Conservation (phyloP, 352 stramenopile species). For the Globisporangium parvum region DNA sequence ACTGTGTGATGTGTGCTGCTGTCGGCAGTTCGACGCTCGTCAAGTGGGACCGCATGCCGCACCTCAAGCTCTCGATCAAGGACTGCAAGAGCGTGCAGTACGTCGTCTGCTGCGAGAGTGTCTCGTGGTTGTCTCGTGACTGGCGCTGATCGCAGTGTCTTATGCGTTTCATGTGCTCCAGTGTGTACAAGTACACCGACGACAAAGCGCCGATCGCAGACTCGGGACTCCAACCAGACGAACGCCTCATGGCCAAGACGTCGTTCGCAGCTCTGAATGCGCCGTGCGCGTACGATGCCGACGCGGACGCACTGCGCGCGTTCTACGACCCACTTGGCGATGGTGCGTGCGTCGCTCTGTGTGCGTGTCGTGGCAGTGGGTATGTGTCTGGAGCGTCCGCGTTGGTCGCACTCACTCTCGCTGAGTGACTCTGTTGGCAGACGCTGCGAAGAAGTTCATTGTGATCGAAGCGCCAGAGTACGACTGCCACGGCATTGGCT, state of each 20-base stretch:
- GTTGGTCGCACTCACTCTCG: background rate
- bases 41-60: conserved; percentile 9
- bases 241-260: conserved; percentile 3
- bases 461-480: conserved; percentile 26
- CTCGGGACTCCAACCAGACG: background rate
- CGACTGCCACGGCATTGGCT: conserved; percentile 6
- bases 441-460: conserved; percentile 28
- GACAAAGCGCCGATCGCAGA: conserved; percentile 1
- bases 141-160: background rate
- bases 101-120: conserved; percentile 5
- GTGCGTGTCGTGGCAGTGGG: background rate
- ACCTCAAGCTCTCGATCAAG: conserved; percentile 7
- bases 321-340: conserved; percentile 12
- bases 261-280: conserved; percentile 10
- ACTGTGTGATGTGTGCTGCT: background rate
- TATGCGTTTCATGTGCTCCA: background rate
- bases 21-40: conserved; percentile 3
- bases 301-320: conserved; percentile 4
- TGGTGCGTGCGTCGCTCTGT: conserved; percentile 12
- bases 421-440: conserved; percentile 9
- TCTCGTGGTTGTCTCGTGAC: background rate
- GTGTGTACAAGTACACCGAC: conserved; percentile 9
- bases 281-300: background rate
- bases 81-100: conserved; percentile 9
- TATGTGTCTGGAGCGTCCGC: background rate